Conservation (phyloP, 192 early-diverging fungal genomes). For the Oehlia diaphana region DNA sequence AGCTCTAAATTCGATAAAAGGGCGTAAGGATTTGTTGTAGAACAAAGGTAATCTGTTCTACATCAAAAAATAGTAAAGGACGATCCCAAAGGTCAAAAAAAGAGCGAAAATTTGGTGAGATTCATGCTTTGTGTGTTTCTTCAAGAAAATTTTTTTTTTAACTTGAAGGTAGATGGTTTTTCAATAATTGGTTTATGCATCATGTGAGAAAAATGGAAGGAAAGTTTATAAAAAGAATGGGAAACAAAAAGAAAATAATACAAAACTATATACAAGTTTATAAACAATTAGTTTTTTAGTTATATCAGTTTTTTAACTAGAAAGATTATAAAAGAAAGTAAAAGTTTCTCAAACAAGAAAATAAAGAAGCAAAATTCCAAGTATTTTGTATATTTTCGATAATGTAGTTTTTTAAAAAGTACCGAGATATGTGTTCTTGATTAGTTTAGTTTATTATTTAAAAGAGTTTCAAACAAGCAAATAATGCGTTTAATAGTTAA, state of each 20-base stretch:
- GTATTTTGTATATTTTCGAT: not conserved
- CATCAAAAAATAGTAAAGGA: conserved; percentile 6
- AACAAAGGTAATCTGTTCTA: conserved; percentile 8
- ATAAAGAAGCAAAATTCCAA: not conserved
- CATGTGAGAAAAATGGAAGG: conserved; percentile 1
- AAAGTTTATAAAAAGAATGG: conserved; percentile 14
- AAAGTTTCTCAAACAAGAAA: not conserved
- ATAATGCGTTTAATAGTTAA: not conserved
- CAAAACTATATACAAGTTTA: not conserved
- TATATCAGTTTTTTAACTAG: conserved; percentile 19
- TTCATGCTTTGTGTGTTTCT: not conserved
- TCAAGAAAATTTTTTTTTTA: not conserved
- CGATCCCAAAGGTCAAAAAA: conserved; percentile 19
- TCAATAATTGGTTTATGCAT: not conserved
- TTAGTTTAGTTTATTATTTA: conserved; percentile 11
- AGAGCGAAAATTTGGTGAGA: conserved; percentile 18
- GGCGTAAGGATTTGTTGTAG: conserved; percentile 6
- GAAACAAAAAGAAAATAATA: not conserved
- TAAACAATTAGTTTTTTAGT: not conserved
- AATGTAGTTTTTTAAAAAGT: conserved; percentile 6
- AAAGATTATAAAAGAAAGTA: not conserved
- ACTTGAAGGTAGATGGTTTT: conserved; percentile 11
- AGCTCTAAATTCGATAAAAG: conserved; percentile 4
- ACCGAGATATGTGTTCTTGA: not conserved
- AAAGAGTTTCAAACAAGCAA: conserved; percentile 5